A percentile compares a stretch with the other conserved stretches of the same genome.
phyloP scores from a whole-genome alignment of 345 rosid genomes.

The Rhodamnia rubescens region DNA sequence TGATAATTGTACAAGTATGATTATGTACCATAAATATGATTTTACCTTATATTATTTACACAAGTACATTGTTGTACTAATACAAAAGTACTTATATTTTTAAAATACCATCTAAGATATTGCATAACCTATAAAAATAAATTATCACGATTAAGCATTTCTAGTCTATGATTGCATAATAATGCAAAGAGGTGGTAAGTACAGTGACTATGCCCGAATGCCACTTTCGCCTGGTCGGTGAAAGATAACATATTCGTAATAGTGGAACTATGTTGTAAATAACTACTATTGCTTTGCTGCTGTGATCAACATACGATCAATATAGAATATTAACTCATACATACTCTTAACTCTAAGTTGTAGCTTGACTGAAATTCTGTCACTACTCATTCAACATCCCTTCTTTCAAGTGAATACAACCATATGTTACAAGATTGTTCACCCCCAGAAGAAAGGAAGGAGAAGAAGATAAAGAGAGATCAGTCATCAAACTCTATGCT shows the following conservation, averaged over 20 bases:
- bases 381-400: neutral
- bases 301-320: neutral
- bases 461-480: neutral
- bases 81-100: neutral
- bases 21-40: neutral
- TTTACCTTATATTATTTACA: neutral
- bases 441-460: neutral
- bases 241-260: neutral
- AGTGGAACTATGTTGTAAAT: neutral
- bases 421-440: neutral
- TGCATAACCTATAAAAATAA: neutral
- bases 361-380: neutral
- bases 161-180: neutral
- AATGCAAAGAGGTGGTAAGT: neutral
- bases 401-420: neutral
- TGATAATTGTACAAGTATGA: neutral
- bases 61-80: neutral
- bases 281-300: neutral
- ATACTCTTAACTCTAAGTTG: neutral
- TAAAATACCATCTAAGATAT: neutral
- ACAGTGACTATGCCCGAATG: neutral
- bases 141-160: neutral
- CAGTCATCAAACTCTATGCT: neutral
- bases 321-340: neutral
- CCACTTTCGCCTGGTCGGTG: neutral